Evolutionary conservation across 192 early-diverging fungal genomes (phyloP).

Genomic region (Coemansia sp.): DNA sequence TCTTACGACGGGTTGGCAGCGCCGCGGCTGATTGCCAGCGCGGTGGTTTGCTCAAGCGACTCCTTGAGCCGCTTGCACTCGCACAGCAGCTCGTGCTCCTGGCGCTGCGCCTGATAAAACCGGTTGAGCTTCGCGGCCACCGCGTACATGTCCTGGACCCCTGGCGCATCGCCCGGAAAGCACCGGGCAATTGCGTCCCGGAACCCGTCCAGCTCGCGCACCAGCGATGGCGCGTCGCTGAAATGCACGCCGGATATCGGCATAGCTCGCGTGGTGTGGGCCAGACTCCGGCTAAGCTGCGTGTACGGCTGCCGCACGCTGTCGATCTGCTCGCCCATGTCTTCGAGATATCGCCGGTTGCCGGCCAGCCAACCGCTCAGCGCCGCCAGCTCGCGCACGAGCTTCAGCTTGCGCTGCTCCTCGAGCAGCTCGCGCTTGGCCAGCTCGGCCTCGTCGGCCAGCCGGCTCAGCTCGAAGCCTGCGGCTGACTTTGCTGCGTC

Average conservation of each 20-base stretch:
- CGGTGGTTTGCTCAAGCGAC: constrained; percentile 27
- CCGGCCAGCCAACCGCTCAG: constrained; percentile 22
- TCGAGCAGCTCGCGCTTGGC: constrained; percentile 10
- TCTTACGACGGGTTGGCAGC: background rate
- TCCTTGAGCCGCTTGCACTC: constrained; percentile 28
- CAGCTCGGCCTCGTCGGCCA: constrained; percentile 13
- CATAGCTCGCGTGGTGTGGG: constrained; percentile 37
- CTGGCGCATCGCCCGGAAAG: constrained; percentile 3
- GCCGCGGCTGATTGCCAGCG: constrained; percentile 23
- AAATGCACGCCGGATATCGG: constrained; percentile 29
- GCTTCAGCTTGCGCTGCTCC: constrained; percentile 34
- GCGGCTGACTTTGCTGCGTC: constrained; percentile 31
- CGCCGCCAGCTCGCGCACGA: constrained; percentile 30
- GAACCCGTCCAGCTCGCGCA: constrained; percentile 25
- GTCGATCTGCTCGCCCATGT: constrained; percentile 15
- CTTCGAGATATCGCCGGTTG: constrained; percentile 11
- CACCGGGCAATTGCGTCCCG: constrained; percentile 9
- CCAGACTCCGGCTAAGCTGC: constrained; percentile 11
- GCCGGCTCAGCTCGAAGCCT: constrained; percentile 8
- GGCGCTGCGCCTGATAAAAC: constrained; percentile 9
- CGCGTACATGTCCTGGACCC: constrained; percentile 6
- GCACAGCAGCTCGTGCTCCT: constrained; percentile 31
- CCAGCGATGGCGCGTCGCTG: constrained; percentile 15
- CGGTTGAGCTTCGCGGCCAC: constrained; percentile 9
- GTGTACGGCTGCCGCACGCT: constrained; percentile 16